Conservation (phyloP, 345 rosid species). For the Pugionium cornutum region DNA sequence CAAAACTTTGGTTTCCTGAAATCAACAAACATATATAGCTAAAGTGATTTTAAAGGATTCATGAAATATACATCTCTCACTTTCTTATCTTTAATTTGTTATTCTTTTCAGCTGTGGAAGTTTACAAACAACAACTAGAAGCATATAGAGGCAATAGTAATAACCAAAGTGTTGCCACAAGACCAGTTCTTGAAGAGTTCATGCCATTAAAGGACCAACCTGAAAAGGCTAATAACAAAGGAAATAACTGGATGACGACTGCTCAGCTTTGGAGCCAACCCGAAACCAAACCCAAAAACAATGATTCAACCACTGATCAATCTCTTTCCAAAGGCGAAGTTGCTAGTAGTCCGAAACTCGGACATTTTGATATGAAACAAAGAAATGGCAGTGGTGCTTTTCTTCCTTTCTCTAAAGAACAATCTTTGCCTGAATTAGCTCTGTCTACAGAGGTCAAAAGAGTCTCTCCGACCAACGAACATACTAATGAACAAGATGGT, state of each 20-base stretch:
- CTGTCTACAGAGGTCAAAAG: conserved; percentile 64
- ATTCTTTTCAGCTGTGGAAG: too few species aligned
- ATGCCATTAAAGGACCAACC: conserved; percentile 69
- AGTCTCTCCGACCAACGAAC: conserved; percentile 40
- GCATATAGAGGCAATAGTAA: conserved; percentile 48
- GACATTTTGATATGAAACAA: conserved; percentile 54
- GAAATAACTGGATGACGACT: conserved; percentile 79
- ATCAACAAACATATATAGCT: conserved; percentile 8
- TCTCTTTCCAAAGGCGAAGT: conserved; percentile 40
- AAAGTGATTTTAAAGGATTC: conserved; percentile 30
- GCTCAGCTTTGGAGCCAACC: conserved; percentile 83
- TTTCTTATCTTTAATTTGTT: too few species aligned
- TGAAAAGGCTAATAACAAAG: conserved; percentile 53
- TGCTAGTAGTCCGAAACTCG: conserved; percentile 53
- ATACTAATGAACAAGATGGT: conserved; percentile 30
- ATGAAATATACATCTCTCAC: too few species aligned
- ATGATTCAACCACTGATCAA: conserved; percentile 28
- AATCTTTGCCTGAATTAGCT: conserved; percentile 67
- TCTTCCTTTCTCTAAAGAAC: neutral
- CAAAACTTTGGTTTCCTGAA: too few species aligned
- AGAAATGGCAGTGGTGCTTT: conserved; percentile 40
- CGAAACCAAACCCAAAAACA: conserved; percentile 38
- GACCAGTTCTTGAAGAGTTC: conserved; percentile 88
- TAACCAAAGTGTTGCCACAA: conserved; percentile 47
- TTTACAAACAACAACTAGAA: conserved; percentile 48